A percentile compares a stretch with the other conserved stretches of the same genome.
Evolutionary conservation across 768 basidiomycete species (phyloP).

Genomic region (Suillus lakei): DNA sequence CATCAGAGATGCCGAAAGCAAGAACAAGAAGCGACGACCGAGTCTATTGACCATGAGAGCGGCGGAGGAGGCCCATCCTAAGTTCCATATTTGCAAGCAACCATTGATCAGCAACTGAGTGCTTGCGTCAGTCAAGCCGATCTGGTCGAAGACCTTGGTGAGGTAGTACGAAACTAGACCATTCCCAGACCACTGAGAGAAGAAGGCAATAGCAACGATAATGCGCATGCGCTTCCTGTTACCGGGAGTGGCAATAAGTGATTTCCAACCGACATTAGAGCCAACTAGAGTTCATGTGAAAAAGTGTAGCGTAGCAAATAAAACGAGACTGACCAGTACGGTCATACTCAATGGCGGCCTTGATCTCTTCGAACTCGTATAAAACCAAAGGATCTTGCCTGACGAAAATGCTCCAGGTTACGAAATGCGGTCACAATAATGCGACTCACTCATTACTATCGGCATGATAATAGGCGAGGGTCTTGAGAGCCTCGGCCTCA

Average conservation of each 20-base stretch:
- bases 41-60: conserved; percentile 65
- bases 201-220: conserved; percentile 78
- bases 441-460: conserved; percentile 63
- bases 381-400: conserved; percentile 69
- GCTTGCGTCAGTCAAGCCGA: conserved; percentile 64
- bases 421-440: not conserved
- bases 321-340: conserved; percentile 37
- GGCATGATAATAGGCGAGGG: conserved; percentile 84
- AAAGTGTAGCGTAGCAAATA: not conserved
- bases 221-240: conserved; percentile 80
- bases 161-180: conserved; percentile 87
- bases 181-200: conserved; percentile 88
- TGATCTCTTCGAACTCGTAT: conserved; percentile 83
- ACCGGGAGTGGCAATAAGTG: conserved; percentile 67
- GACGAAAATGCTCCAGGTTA: not conserved
- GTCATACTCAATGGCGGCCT: conserved; percentile 74
- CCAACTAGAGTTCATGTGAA: conserved; percentile 41
- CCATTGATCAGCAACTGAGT: conserved; percentile 84
- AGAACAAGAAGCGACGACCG: conserved; percentile 74
- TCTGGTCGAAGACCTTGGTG: conserved; percentile 68
- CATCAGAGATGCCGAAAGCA: conserved; percentile 65
- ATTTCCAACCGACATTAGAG: conserved; percentile 68
- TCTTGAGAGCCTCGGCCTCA: conserved; percentile 67
- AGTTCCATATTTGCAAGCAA: conserved; percentile 84
- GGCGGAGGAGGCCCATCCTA: conserved; percentile 62